These are phyloP conservation scores for Candida tropicalis DNA, from an alignment of 1,139 yeast species.

Conservation along the genomic window DNA sequence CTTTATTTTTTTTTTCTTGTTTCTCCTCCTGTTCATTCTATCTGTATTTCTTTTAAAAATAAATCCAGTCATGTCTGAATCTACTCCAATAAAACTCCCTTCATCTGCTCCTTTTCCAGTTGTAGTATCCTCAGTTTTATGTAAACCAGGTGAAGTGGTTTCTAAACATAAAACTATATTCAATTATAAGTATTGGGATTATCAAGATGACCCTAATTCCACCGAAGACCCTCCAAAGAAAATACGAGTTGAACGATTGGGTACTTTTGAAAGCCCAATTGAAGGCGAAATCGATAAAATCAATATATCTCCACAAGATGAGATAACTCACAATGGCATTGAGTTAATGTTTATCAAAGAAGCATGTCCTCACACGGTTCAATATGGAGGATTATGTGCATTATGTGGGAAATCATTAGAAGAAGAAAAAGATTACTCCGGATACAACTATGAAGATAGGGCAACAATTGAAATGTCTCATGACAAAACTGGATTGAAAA, in stretches of 20 bases:
- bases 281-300: conserved; percentile 66
- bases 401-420: conserved; percentile 87
- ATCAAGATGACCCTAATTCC: conserved; percentile 59
- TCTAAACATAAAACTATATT: conserved; percentile 57
- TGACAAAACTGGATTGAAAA: conserved; percentile 82
- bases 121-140: conserved; percentile 56
- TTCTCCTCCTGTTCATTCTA: not conserved
- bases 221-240: conserved; percentile 46
- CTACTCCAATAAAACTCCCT: conserved; percentile 49
- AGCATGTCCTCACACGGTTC: conserved; percentile 93
- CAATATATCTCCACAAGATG: conserved; percentile 58
- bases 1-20: not conserved
- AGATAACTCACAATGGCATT: conserved; percentile 52
- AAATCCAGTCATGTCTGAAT: conserved; percentile 27
- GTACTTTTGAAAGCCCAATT: conserved; percentile 80
- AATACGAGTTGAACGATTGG: conserved; percentile 60
- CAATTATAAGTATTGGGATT: conserved; percentile 69
- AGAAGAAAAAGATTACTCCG: conserved; percentile 78
- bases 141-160: conserved; percentile 48
- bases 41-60: not conserved
- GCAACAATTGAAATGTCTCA: conserved; percentile 92
- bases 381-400: conserved; percentile 94
- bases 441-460: conserved; percentile 70
- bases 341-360: conserved; percentile 64
- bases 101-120: conserved; percentile 69